Base-by-base conservation (phyloP, 139 green algal genomes). In the Chlamydomonas schloesseri region DNA sequence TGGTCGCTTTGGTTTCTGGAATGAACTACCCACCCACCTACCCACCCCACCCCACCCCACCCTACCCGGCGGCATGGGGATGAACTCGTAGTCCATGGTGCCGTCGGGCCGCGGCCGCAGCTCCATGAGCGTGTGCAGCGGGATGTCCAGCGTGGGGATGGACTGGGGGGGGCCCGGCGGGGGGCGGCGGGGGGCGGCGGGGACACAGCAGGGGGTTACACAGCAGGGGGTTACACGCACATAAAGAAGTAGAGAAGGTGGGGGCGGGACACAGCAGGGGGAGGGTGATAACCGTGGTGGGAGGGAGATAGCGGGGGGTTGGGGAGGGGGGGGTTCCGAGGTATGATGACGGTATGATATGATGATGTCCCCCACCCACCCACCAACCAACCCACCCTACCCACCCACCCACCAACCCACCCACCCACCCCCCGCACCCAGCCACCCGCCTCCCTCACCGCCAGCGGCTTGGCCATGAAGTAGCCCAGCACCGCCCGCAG, bases 401-500 rank as follows among this genome's bases (percentile, higher is more conserved):
- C 71, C 33, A 3, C 71, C 18, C 37, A 50, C 42, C 42, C 42
- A 50, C 71, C 6, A 14, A 15, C 36, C 23, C 33, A 28, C 34
- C 36, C 23, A 13, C 8, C 28, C 71, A 21, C 37, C 47, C 14
- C 29, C 73, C 42, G 23, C 73, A 28, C 20, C 31, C 15, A 18
- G 24, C 15, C 64, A 34, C 64, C 33, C 67, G 15, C 67, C 34
- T 18, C 37, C 37, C 77, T 15, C 72, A 88, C 87, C 60, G 91
- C 73, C 60, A 94, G 77, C 5, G 89, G 83, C 29, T 84, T 71
- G 2, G 83, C 91, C 86, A 93, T 96, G 90, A 98, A 98, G 92
- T 99, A 99, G 55, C 94, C 95, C 72, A 98, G 97, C 33, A 99
- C 88, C 0, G 94, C 95, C 5, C 96, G 88, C 83, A 99, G 90